Base-by-base conservation (phyloP, 805 yeast genomes). In the Barnettozyma botsteinii region DNA sequence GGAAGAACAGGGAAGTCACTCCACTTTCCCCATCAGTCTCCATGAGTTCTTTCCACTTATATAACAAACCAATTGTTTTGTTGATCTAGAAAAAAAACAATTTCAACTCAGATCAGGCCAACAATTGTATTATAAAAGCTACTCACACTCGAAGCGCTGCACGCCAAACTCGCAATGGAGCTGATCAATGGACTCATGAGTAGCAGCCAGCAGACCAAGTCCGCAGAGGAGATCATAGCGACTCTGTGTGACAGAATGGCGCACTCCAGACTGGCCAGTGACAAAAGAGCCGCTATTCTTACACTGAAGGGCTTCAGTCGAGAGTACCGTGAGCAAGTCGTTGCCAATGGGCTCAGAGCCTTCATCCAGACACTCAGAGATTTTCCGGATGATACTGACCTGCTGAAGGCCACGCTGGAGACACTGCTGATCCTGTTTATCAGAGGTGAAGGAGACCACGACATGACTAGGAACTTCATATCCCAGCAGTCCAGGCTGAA, bases 281-380 rank as follows among this genome's bases (percentile, higher is more conserved):
- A 93, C 62, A 70, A 97, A 46, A 67, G 95, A 39, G 91, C 96
- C 2, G 98, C 98, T 0, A 85, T 91, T 4, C 69, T 91, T 27
- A 91, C 95, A 0, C 67, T 93, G 47, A 89, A 91, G 56, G 85
- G 94, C 31, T 88, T 87, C 58, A 78, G 94, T 44, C 71, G 97
- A 41, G 86, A 87, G 51, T 87, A 82, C 58, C 67, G 98, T 45
- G 99, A 93, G 60, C 69, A 81, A 2, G 97, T 93, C 2, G 86
- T 89, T 33, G 94, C 95, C 26, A 77, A 81, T 44, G 97, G 95
- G 2, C 66, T 89, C 25, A 70, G 87, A 41, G 85, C 88, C 1
- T 65, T 93, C 37, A 71, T 93, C 13, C 59, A 67, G 19, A 78
- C 89, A 0, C 64, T 93, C 37, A 66, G 65, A 30, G 75, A 76